Base-by-base conservation (phyloP, 2,329 filamentous ascomycete genomes). In the Paecilomyces formosus region DNA sequence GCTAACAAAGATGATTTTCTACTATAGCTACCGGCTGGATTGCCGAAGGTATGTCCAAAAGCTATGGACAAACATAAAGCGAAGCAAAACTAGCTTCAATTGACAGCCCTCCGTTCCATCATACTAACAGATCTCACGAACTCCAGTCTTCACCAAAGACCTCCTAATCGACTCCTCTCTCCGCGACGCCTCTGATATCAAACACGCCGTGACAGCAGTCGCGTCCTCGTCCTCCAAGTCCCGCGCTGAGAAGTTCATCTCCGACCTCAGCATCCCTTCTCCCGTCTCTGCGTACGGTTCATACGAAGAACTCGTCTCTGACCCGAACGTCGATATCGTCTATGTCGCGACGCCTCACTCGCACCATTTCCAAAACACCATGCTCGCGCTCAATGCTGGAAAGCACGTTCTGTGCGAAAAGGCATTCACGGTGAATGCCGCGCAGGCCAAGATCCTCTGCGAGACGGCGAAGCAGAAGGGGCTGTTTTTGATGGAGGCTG, bases 371-470 rank as follows among this genome's bases (percentile, higher is more conserved):
- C 90, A 95, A 73, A 93, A 96, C 76, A 84, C 85, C 63, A 90
- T 92, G 84, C 82, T 95, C n/a, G 88, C 87, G 51, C 81, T 96
- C 45, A 83, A 90, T 64, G 89, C 88, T 7, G 89, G 90, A 68
- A 96, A 96, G 81, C 83, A 93, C 67, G 90, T 96, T 30, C 83
- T 96, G 33, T 96, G 91, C 74, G 92, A 96, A 75, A 96, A 96
- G 80, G 85, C 92, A 0, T 87, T 96, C 67, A 95, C 91, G 1
- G 89, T 93, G 62, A 96, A 88, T 63, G 90, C 88, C 2, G 80
- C 85, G 9, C 92, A 96, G 76, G 80, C 88, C 24, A 85, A 84
- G 74, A 85, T 85, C 71, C 81, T 96, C 26, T 83, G 87, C 55
- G 84, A 87, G 62, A 86, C 84, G 60, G 92, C 92, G 6, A 83